Conservation (phyloP, 169 alveolate species). For the Cryptosporidium sp. region DNA sequence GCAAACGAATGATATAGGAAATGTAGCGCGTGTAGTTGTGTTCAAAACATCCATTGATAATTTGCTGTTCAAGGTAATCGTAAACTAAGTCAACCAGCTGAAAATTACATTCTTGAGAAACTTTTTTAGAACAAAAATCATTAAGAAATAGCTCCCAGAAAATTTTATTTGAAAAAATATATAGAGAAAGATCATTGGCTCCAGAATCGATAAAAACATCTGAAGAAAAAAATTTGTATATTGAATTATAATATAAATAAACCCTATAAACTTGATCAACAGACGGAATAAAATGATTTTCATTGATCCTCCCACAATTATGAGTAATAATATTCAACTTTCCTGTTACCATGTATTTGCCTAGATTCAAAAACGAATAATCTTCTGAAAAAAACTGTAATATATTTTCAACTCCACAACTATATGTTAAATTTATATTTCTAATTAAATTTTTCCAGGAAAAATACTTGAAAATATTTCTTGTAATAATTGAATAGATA, state of each 20-base stretch:
- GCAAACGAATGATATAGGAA: not conserved
- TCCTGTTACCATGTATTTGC: constrained; percentile 20
- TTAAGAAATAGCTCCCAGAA: constrained; percentile 36
- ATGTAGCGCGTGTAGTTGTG: not conserved
- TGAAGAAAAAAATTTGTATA: constrained; percentile 10
- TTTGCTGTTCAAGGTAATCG: constrained; percentile 19
- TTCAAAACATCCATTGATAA: not conserved
- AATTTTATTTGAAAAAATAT: not conserved
- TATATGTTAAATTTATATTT: not conserved
- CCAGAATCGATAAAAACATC: not conserved
- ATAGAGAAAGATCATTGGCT: not conserved
- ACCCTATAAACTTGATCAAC: not conserved
- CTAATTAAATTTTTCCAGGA: not conserved
- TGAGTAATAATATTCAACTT: not conserved
- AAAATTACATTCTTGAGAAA: not conserved
- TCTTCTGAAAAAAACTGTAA: not conserved
- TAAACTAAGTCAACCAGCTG: not conserved
- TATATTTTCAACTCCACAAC: not conserved
- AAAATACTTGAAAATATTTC: constrained; percentile 5
- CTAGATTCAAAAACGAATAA: constrained; percentile 10
- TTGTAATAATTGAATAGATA: not conserved
- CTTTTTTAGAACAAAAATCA: not conserved
- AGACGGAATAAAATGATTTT: not conserved
- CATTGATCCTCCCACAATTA: not conserved
- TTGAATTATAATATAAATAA: not conserved